A percentile compares a stretch with the other conserved stretches of the same genome.
These are phyloP conservation scores for Tolypocladium guangdongense DNA, from an alignment of 2,329 filamentous ascomycete genomes.

Conservation along the genomic window DNA sequence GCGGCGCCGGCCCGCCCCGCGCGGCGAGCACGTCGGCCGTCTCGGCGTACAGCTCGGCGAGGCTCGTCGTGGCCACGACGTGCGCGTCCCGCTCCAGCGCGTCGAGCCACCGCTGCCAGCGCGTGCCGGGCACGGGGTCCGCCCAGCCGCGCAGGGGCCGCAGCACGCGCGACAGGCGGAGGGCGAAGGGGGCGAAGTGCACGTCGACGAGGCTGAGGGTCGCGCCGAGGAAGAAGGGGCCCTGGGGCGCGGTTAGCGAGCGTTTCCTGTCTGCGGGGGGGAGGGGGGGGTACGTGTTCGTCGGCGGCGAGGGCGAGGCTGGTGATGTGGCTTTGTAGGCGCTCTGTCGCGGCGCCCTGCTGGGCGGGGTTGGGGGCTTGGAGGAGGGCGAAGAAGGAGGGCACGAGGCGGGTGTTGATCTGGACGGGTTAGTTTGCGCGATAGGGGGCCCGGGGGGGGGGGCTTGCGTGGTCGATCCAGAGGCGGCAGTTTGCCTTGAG, in stretches of 20 bases:
- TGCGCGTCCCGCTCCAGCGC: slow-evolving; percentile 55
- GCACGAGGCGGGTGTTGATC: slow-evolving; percentile 68
- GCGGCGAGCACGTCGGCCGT: slow-evolving; percentile 44
- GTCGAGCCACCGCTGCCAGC: slow-evolving; percentile 60
- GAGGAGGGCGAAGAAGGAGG: slow-evolving; percentile 63
- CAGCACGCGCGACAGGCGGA: slow-evolving; percentile 56
- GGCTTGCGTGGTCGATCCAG: slow-evolving; percentile 67
- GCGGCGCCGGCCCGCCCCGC: not conserved
- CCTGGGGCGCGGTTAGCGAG: slow-evolving; percentile 20
- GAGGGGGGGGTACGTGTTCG: slow-evolving; percentile 20
- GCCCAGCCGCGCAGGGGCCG: slow-evolving; percentile 56
- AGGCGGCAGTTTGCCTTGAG: slow-evolving; percentile 63
- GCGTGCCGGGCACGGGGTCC: slow-evolving; percentile 47
- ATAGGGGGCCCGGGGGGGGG: no score
- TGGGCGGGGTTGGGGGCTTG: slow-evolving; percentile 50
- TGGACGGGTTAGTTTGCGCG: no score
- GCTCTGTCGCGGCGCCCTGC: slow-evolving; percentile 46
- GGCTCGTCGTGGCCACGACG: slow-evolving; percentile 57
- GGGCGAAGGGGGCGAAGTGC: slow-evolving; percentile 64
- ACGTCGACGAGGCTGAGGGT: slow-evolving; percentile 56
- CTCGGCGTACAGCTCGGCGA: slow-evolving; percentile 38
- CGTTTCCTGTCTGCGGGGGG: no score
- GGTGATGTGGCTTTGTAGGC: slow-evolving; percentile 54
- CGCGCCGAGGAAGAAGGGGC: slow-evolving; percentile 57
- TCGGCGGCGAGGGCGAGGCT: slow-evolving; percentile 36